Evolutionary conservation across 495 filamentous ascomycete species (phyloP).

Genomic region (Talaromyces nanjingensis): DNA sequence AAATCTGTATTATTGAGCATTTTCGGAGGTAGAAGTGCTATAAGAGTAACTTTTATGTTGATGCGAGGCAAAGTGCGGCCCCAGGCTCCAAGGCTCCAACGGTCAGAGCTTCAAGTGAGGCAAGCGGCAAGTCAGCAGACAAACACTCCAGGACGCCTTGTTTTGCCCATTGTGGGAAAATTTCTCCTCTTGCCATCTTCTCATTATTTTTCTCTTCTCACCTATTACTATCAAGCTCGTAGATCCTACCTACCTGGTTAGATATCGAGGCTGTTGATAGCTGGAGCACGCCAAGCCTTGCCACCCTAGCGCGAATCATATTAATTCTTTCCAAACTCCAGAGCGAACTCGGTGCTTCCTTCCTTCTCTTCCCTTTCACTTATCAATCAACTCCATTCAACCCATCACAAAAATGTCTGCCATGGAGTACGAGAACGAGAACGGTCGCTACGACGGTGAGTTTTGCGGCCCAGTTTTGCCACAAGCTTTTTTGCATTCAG

Average conservation of each 20-base stretch:
- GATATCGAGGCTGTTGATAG: not conserved
- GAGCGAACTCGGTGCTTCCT: conserved; percentile 3
- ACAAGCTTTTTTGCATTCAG: conserved; percentile 3
- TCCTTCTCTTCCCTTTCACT: conserved; percentile 16
- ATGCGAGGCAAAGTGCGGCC: not conserved
- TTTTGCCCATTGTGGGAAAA: not conserved
- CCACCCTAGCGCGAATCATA: conserved; percentile 1
- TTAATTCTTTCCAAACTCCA: not conserved
- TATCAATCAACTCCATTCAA: conserved; percentile 18
- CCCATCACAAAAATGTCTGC: conserved; percentile 35
- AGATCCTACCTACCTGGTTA: not conserved
- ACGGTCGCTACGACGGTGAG: conserved; percentile 81
- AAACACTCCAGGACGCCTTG: not conserved
- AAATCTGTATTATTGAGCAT: too few relatives aligned
- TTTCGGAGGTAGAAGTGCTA: not conserved
- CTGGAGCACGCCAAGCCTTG: conserved; percentile 1
- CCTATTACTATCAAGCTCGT: not conserved
- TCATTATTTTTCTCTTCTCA: not conserved
- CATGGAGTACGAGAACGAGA: conserved; percentile 84
- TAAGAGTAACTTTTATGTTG: not conserved
- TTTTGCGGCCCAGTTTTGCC: conserved; percentile 16
- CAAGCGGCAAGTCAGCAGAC: not conserved
- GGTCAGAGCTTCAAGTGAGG: not conserved
- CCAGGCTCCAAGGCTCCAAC: not conserved
- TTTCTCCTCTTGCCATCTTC: not conserved